Conservation (phyloP, 768 basidiomycete genomes). For the Jaapia argillacea region DNA sequence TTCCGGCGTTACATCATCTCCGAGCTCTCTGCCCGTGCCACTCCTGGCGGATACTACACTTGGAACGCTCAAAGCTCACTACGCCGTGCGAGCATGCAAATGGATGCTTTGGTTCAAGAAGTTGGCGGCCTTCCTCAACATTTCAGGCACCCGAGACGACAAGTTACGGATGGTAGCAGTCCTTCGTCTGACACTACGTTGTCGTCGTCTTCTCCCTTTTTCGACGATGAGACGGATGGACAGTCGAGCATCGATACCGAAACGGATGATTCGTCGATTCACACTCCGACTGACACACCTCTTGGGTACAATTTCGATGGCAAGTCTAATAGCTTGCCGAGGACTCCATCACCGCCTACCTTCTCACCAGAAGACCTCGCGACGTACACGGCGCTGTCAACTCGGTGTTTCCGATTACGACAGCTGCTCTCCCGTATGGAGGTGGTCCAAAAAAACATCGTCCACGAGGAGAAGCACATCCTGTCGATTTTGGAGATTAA, state of each 20-base stretch:
- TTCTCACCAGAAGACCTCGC: conserved; percentile 13
- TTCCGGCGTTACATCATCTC: conserved; percentile 53
- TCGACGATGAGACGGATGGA: not conserved
- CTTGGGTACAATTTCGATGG: no score
- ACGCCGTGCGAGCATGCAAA: conserved; percentile 29
- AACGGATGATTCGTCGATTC: not conserved
- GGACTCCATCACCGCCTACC: conserved; percentile 8
- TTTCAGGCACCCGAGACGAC: no score
- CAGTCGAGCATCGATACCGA: not conserved
- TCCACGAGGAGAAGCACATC: conserved; percentile 23
- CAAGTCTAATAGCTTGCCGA: conserved; percentile 5
- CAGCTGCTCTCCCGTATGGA: conserved; percentile 28
- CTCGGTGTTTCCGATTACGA: conserved; percentile 18
- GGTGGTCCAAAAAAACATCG: conserved; percentile 27
- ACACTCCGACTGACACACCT: no score
- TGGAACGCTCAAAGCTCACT: conserved; percentile 50
- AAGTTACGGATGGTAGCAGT: conserved; percentile 1
- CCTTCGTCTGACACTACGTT: conserved; percentile 4
- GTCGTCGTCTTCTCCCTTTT: not conserved
- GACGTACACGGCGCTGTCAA: conserved; percentile 17
- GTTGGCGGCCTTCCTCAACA: conserved; percentile 4
- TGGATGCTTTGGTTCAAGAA: conserved; percentile 13
- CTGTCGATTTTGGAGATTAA: conserved; percentile 40
- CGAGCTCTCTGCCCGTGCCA: conserved; percentile 29
- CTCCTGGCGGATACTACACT: conserved; percentile 32